Evolutionary conservation across 2,329 filamentous ascomycete genomes (phyloP), one percentile per base, ranked within the genome.

Genomic region (Penicillium sp.): DNA sequence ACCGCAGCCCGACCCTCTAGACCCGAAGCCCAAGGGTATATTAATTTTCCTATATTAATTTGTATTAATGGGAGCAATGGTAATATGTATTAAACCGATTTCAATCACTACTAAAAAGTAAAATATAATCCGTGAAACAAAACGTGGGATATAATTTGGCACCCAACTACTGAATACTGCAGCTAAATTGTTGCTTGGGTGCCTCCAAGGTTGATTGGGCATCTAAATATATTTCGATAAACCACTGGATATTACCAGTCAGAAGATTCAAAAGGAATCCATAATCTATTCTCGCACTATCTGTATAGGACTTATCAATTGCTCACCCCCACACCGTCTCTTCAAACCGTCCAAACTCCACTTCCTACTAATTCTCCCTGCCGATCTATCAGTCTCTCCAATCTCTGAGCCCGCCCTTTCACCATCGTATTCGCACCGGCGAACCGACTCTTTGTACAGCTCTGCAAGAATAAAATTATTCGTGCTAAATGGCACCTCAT

Each of bases 1-100:
- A 73, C 70, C 58, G 64, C 46, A 62, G 62, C 64, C 64, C 58
- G 61, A 63, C 60, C 60, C 48, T 46, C 54, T 50, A 27, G 31
- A 54, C 29, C 40, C 43, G 33, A 47, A 23, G 21, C 27, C 47
- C 53, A 51, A 52, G 21, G 17, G 10, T 25, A 45, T 33, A 35
- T 48, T 23, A 33, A 23, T n/a, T 35, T 25, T 25, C 17, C 15
- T 37, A 25, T n/a, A 33, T 47, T 47, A 25, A 25, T n/a, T 37
- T 37, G 15, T 48, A 37, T 37, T 23, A n/a, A 25, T 13, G 21
- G 2, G 31, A 6, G 15, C 21, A 23, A 13, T 23, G 29, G 29
- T n/a, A 35, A 35, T 25, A 37, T 12, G 21, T 35, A 23, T n/a
- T 12, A 8, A 25, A 10, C 17, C 4, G 23, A 25, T 48, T 48